These are phyloP conservation scores for Trichosporon ovoides DNA, from an alignment of 1,284 basidiomycete genomes.

Conservation along the genomic window DNA sequence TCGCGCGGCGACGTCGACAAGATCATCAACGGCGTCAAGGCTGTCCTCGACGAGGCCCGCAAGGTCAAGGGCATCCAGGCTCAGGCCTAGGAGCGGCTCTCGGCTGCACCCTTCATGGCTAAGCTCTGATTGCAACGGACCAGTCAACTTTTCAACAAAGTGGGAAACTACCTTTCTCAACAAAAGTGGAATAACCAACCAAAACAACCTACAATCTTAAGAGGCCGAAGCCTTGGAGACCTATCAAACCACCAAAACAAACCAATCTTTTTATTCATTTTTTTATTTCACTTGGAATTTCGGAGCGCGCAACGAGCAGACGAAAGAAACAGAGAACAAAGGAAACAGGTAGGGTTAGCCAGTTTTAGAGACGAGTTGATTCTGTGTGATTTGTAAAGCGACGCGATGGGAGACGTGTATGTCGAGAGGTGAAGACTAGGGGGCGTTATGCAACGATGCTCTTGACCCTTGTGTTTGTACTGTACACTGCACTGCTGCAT, in stretches of 20 bases:
- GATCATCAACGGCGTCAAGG: conserved; percentile 64
- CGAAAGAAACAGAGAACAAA: background rate
- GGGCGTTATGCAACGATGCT: background rate
- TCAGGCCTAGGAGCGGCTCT: conserved; percentile 4
- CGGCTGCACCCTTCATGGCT: conserved; percentile 3
- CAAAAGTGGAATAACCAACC: conserved; percentile 7
- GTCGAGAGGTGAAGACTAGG: background rate
- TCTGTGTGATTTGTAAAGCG: conserved; percentile 4
- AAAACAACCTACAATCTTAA: background rate
- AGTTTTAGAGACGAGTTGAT: background rate
- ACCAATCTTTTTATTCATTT: background rate
- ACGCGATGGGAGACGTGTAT: background rate
- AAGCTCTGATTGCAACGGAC: conserved; percentile 5
- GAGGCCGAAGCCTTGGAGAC: background rate
- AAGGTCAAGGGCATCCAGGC: too few relatives aligned
- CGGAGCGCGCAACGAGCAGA: too few relatives aligned
- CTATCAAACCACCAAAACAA: too few relatives aligned
- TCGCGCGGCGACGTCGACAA: conserved; percentile 69
- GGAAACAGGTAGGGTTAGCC: background rate
- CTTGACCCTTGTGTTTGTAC: too few relatives aligned
- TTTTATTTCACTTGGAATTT: background rate
- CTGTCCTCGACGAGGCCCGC: conserved; percentile 49
- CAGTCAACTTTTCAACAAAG: conserved; percentile 6
- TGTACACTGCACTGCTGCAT: too few relatives aligned
- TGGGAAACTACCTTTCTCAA: conserved; percentile 5